phyloP scores from a whole-genome alignment of 2,329 filamentous ascomycete species.

The Lojkania enalia region DNA sequence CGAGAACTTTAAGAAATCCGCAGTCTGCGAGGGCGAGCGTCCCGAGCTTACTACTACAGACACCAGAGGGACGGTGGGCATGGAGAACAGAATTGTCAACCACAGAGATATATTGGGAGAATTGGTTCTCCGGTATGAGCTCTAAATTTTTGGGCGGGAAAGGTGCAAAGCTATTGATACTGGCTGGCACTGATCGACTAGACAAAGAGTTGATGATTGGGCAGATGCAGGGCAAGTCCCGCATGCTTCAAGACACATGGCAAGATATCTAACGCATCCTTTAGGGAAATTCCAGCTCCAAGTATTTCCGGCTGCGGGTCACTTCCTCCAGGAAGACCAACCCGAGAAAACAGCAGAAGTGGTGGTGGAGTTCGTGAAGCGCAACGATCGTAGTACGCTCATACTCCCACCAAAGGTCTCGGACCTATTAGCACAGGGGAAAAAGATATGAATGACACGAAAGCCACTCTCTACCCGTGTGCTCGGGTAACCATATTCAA shows the following conservation, averaged over 20 bases:
- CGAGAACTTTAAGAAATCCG: constrained; percentile 81
- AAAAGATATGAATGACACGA: constrained; percentile 49
- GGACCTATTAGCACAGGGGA: constrained; percentile 53
- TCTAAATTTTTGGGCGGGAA: constrained; percentile 81
- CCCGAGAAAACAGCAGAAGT: constrained; percentile 86
- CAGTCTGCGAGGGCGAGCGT: constrained; percentile 86
- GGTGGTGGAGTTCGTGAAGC: constrained; percentile 85
- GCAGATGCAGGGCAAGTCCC: constrained; percentile 82
- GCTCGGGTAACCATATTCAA: not conserved
- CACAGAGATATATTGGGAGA: constrained; percentile 91
- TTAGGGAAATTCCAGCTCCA: constrained; percentile 91
- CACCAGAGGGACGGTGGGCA: constrained; percentile 58
- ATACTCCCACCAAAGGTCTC: constrained; percentile 88
- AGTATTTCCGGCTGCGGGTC: constrained; percentile 91
- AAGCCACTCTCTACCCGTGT: not conserved
- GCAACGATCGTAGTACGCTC: constrained; percentile 83
- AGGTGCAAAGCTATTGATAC: constrained; percentile 80
- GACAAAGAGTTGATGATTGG: constrained; percentile 94
- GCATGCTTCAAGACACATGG: not conserved
- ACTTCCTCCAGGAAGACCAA: constrained; percentile 95
- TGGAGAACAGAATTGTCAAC: constrained; percentile 85
- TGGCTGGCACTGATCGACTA: constrained; percentile 86
- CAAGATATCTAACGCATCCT: constrained; percentile 21
- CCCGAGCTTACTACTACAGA: constrained; percentile 69
- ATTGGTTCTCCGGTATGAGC: constrained; percentile 88